Percentiles rank a stretch among this genome's conserved stretches.
phyloP scores from a whole-genome alignment of 768 basidiomycete species.

The Leccinum longicurvipes region DNA sequence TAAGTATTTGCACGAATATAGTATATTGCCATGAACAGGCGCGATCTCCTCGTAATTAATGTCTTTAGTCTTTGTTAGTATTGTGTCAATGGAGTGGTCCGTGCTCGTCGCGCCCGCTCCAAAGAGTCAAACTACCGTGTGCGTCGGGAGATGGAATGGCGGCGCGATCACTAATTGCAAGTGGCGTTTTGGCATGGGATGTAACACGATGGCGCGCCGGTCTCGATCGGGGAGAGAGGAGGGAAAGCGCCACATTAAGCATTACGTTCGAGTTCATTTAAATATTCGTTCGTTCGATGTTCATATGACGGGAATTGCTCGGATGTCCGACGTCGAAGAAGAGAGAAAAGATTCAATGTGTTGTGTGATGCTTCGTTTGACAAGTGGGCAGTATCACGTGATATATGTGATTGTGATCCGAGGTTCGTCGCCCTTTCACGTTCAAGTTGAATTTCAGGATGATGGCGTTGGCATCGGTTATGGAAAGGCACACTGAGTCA shows the following conservation, averaged over 20 bases:
- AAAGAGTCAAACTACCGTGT: not conserved
- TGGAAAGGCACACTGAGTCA: not conserved
- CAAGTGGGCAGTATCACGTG: too few species aligned
- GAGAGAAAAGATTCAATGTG: too few species aligned
- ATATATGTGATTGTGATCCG: too few species aligned
- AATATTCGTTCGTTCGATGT: not conserved
- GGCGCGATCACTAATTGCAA: not conserved
- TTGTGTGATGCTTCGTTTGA: too few species aligned
- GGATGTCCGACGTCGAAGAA: not conserved
- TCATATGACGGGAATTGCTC: too few species aligned
- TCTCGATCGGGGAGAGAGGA: not conserved
- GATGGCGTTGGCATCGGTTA: not conserved
- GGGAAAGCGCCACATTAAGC: not conserved
- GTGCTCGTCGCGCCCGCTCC: not conserved
- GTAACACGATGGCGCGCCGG: not conserved
- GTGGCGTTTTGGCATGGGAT: conserved; percentile 4
- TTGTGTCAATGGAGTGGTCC: not conserved
- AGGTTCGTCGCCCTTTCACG: not conserved
- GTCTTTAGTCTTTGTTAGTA: not conserved
- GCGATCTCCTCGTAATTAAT: not conserved
- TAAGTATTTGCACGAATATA: not conserved
- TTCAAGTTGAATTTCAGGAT: not conserved
- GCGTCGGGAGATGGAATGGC: not conserved
- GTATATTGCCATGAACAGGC: not conserved
- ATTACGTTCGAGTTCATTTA: not conserved